Evolutionary conservation across 2,329 filamentous ascomycete genomes (phyloP), one percentile per base, ranked within the genome.

Genomic region (Ustilaginoidea virens): DNA sequence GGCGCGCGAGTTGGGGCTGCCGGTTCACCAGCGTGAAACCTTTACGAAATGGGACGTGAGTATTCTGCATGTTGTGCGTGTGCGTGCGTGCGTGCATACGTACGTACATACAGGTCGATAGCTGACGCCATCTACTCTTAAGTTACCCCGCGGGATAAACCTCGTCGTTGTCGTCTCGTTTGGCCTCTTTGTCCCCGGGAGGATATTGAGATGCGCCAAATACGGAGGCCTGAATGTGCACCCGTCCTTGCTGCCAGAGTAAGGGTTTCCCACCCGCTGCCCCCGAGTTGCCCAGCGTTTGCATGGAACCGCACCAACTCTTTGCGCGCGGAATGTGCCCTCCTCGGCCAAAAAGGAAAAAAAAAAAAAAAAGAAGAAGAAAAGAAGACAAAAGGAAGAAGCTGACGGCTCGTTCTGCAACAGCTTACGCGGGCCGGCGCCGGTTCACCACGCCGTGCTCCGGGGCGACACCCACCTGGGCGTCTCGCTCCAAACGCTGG

Each of bases 151-250:
- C 24, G 45, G 58, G 3, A 72, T 74, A 39, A 85, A 94, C 49
- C 61, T 98, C 33, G 68, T 98, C 40, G 63, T 96, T 25, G 86
- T 86, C 27, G 90, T 96, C 4, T 96, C 90, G 0, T 98, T 96
- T 53, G 90, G 90, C 3, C 66, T 93, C 6, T 78, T 94, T 36
- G 75, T 98, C 1, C 90, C 90, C 1, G 64, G 67, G 1, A 66
- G 82, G 4, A 71, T 96, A 11, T 60, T 98, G 14, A 58, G 58
- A 14, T 56, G 56, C 1, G 70, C 80, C 15, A 70, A 68, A 41
- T 93, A 92, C 53, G 86, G 86, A 24, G 90, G 90, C 0, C 56
- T 98, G 3, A 98, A 98, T 51, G 66, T 98, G 2, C 90, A 98
- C 46, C 90, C 90, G 1, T 96, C 87, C 1, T 56, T 94, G 17